Conservation (phyloP, 140 eudicot genomes). For the Cichorium intybus region DNA sequence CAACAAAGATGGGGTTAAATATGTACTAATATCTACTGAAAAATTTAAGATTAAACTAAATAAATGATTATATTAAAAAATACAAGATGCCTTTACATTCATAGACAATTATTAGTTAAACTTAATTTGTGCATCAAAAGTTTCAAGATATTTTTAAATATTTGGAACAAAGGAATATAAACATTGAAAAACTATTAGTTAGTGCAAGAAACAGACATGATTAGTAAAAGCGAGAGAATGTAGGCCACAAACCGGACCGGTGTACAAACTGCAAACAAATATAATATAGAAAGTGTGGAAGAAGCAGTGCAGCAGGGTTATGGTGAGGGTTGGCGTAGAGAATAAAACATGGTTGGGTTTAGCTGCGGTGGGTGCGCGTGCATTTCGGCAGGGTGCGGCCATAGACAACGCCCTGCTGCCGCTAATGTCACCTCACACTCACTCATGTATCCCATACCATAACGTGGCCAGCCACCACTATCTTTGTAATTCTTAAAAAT, state of each 20-base stretch:
- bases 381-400: constrained; percentile 22
- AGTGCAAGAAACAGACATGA: constrained; percentile 13
- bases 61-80: too few relatives aligned
- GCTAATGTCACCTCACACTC: constrained; percentile 24
- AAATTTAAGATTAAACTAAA: too few relatives aligned
- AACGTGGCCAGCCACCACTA: constrained; percentile 33
- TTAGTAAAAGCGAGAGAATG: constrained; percentile 50
- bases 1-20: too few relatives aligned
- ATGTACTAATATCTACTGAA: too few relatives aligned
- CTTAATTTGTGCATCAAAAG: too few relatives aligned
- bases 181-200: too few relatives aligned
- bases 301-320: background rate
- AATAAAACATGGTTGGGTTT: constrained; percentile 20
- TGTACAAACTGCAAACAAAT: background rate
- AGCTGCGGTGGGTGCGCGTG: constrained; percentile 29
- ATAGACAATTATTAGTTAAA: background rate
- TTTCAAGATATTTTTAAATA: too few relatives aligned
- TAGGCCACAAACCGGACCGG: constrained; percentile 49
- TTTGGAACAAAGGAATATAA: too few relatives aligned
- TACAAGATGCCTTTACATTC: too few relatives aligned
- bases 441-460: constrained; percentile 24
- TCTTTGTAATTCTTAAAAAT: too few relatives aligned
- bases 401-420: constrained; percentile 23
- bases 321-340: constrained; percentile 16
- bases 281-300: background rate